Base-by-base conservation (phyloP, 805 yeast species). In the Saccharomycopsis fodiens region DNA sequence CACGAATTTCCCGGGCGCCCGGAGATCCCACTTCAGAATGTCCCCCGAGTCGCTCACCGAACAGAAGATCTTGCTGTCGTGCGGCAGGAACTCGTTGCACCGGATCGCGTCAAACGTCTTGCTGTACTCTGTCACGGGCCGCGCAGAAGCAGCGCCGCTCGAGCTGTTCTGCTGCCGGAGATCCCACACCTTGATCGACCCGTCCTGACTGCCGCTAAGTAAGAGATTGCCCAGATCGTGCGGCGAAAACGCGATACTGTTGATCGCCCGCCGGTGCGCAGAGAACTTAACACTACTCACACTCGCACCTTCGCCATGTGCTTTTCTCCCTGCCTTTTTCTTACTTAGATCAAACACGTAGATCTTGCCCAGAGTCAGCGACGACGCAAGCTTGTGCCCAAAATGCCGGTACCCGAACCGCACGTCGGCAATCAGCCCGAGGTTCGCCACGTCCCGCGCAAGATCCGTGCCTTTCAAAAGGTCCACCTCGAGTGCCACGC, bases 11-110 rank as follows among this genome's bases (percentile, higher is more conserved):
- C 62, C 55, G 3, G 91, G 80, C 31, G 74, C 73, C 46, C 97
- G 71, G n/a, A 85, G 56, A 63, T 93, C 98, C 78, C 85, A 89
- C 54, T 82, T 78, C 54, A 84, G 78, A n/a, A 91, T 70, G 2
- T 85, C 76, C 13, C 98, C 98, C 1, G 86, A 78, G 60, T 93
- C 97, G 61, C 85, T 91, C 5, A 85, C 87, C 1, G 89, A 79
- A 2, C 88, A 82, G 42, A 91, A 69, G 35, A 73, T 70, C 50
- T 74, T 68, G 3, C 74, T 63, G 22, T 76, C 70, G 54, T 72
- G 75, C 5, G 73, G 72, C 47, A 76, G 68, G 60, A 72, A 64
- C 65, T 73, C 76, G 50, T 76, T 75, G 32, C 74, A 65, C 30
- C 82, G 58, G 6, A 78, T 74, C n/a, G 38, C 45, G 43, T 51